phyloP scores from a whole-genome alignment of 2,329 filamentous ascomycete species.

The Phialocephala subalpina region DNA sequence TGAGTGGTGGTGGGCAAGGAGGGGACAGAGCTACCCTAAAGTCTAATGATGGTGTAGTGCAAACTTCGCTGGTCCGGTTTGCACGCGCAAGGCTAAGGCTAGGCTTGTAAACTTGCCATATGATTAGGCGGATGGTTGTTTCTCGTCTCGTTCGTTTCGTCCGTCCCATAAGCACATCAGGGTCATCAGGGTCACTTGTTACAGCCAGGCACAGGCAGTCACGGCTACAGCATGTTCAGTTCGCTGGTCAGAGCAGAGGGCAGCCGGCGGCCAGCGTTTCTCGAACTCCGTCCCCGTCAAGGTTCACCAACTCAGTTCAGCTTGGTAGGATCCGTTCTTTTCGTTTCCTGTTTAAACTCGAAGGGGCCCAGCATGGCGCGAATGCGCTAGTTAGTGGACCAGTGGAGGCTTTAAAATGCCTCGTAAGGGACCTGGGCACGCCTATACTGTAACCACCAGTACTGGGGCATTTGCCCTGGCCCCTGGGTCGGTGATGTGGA shows the following conservation, averaged over 20 bases:
- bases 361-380: conserved; percentile 12
- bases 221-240: not conserved
- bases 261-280: not conserved
- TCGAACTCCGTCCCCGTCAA: not conserved
- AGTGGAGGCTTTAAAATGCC: conserved; percentile 20
- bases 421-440: conserved; percentile 15
- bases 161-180: conserved; percentile 2
- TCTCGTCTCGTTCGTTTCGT: conserved; percentile 22
- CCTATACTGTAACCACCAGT: conserved; percentile 21
- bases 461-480: not conserved
- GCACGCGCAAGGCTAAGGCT: conserved; percentile 22
- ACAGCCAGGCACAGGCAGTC: conserved; percentile 1
- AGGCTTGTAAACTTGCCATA: conserved; percentile 8
- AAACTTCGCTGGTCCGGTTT: conserved; percentile 17
- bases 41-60: conserved; percentile 10
- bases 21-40: conserved; percentile 8
- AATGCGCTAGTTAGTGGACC: conserved; percentile 17
- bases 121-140: conserved; percentile 18
- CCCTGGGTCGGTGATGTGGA: conserved; percentile 7
- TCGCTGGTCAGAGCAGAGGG: not conserved
- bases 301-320: not conserved
- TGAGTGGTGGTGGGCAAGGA: conserved; percentile 17
- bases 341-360: conserved; percentile 14
- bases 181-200: not conserved
- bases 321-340: conserved; percentile 11